These are phyloP conservation scores for Lobosporangium transversale DNA, from an alignment of 192 early-diverging fungal species.

Conservation along the genomic window DNA sequence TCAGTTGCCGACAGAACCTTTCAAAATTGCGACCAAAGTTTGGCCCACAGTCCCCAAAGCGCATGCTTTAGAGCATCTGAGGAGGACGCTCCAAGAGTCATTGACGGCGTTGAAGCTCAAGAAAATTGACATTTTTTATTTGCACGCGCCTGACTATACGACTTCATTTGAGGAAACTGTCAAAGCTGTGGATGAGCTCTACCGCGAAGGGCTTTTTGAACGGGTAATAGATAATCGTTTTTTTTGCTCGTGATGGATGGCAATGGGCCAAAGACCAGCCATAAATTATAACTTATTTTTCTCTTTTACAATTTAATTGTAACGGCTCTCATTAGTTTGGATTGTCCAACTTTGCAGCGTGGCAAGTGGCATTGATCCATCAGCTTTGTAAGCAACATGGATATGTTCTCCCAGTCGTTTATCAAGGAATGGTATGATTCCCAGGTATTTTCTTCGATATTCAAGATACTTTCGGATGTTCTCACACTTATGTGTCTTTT, in stretches of 20 bases:
- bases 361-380: conserved; percentile 52
- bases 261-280: not conserved
- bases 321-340: conserved; percentile 56
- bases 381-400: conserved; percentile 54
- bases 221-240: conserved; percentile 35
- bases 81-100: conserved; percentile 37
- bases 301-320: too few species aligned
- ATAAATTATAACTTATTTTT: too few species aligned
- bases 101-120: conserved; percentile 59
- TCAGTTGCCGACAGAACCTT: conserved; percentile 10
- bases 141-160: conserved; percentile 68
- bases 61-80: conserved; percentile 56
- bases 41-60: conserved; percentile 56
- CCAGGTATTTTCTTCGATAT: not conserved
- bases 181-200: conserved; percentile 66
- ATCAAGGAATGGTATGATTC: conserved; percentile 50
- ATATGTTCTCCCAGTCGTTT: conserved; percentile 53
- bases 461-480: not conserved
- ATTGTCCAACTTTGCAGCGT: conserved; percentile 51
- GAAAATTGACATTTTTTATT: conserved; percentile 71
- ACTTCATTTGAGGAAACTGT: conserved; percentile 66
- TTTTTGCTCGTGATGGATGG: not conserved
- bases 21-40: conserved; percentile 66
- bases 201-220: conserved; percentile 64
- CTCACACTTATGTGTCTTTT: not conserved